Evolutionary conservation across 176 grass and related monocot genomes (phyloP).

Genomic region (Lolium perenne): DNA sequence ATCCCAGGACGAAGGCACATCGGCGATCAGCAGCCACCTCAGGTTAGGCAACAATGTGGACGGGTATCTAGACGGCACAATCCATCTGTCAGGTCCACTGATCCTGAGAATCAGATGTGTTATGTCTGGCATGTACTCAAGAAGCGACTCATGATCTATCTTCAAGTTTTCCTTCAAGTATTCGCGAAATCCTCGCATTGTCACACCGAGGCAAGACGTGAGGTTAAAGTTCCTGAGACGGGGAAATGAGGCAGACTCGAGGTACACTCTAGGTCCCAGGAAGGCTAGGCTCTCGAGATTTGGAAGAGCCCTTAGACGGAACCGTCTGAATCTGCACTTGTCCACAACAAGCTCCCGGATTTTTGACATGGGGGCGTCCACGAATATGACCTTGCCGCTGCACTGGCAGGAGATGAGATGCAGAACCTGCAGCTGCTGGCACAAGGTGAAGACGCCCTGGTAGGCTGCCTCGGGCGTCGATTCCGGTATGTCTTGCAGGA

Average conservation of each 20-base stretch:
- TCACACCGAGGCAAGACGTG: neutral
- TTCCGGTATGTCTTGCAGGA: neutral
- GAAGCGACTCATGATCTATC: too few species aligned
- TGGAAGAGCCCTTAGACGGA: neutral
- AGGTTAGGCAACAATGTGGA: neutral
- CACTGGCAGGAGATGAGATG: too few species aligned
- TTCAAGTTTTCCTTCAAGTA: too few species aligned
- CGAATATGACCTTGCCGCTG: neutral
- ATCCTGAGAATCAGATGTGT: too few species aligned
- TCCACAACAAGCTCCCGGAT: constrained; percentile 38
- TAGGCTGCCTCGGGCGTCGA: neutral
- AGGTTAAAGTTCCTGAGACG: neutral
- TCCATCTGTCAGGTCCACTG: too few species aligned
- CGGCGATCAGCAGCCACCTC: neutral
- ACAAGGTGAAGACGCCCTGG: neutral
- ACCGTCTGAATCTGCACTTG: neutral
- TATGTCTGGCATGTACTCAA: too few species aligned
- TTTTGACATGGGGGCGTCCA: neutral
- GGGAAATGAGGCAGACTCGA: neutral
- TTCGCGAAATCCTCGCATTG: too few species aligned
- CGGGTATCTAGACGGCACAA: too few species aligned
- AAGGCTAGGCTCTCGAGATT: neutral
- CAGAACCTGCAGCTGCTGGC: neutral
- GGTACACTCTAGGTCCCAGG: neutral
- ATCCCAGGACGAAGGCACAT: constrained; percentile 31